Percentiles rank a stretch among this genome's conserved stretches.
Conservation (phyloP, 306 rosid species). For the Adenanthera pavonina region DNA sequence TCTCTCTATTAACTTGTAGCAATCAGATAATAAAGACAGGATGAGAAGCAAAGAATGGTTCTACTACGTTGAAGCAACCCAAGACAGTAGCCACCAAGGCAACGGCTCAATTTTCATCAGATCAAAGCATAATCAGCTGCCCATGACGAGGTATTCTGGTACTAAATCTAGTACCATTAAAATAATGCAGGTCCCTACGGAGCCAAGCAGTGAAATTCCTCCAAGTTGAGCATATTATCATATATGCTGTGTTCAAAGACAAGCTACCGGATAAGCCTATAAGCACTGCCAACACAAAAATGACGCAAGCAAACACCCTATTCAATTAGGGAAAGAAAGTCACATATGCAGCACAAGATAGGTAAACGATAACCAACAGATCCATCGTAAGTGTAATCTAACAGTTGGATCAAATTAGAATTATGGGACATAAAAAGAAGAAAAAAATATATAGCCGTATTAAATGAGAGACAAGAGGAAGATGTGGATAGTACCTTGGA, state of each 20-base stretch:
- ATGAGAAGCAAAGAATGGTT: not conserved
- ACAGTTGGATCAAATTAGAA: not conserved
- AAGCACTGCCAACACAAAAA: not conserved
- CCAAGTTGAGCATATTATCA: not conserved
- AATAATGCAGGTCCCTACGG: not conserved
- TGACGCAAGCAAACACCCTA: not conserved
- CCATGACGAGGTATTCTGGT: not conserved
- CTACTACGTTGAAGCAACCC: not conserved
- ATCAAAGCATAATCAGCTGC: not conserved
- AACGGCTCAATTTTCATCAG: not conserved
- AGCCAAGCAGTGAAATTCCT: not conserved
- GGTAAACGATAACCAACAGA: not conserved
- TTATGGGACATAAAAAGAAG: not conserved
- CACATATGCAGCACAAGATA: not conserved
- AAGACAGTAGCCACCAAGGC: not conserved
- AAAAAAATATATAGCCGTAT: not conserved
- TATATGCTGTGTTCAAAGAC: not conserved
- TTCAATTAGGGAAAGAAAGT: not conserved
- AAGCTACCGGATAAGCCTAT: not conserved
- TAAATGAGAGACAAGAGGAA: not conserved
- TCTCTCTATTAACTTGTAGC: not conserved
- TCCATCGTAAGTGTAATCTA: conserved; percentile 2
- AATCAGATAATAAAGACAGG: not conserved
- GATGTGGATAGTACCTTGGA: conserved; percentile 60
- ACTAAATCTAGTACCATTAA: not conserved